Base-by-base conservation (phyloP, 1,139 yeast genomes). In the Sugiyamaella grinbergsii region DNA sequence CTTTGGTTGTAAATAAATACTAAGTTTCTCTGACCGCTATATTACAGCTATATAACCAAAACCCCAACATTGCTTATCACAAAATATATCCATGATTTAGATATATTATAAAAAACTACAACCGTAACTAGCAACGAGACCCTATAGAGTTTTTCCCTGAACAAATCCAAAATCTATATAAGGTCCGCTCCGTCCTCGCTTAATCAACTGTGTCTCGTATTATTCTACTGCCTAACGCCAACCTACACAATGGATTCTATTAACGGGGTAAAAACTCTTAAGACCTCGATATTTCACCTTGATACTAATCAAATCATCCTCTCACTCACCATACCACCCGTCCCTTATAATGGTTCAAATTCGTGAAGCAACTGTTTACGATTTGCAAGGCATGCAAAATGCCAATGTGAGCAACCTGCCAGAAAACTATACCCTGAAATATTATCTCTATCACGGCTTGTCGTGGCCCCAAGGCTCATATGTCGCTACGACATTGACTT, bases 401-500 rank as follows among this genome's bases (percentile, higher is more conserved):
- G 95, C 96, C 58, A 93, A 93, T 66, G 75, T 93, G 67, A 88
- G 86, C 60, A 93, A 93, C 64, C 75, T 93, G 59, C 98, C 99
- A 3, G 99, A 93, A 68, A 93, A 93, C 71, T 93, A 93, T 67
- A 85, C 86, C 59, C 74, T 91, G 70, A 91, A 91, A 70, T 93
- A 91, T 70, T 93, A 91, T 69, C 79, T 94, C 78, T 93, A 93
- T 69, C 99, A 93, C 69, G 79, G 90, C 16, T 73, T 91, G 52
- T 85, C 97, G 38, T 93, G 98, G 98, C 98, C 99, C 1, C 96
- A 93, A 68, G 95, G 95, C 5, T 88, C 96, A 46, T 93, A 84
- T 72, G 98, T 93, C 31, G 98, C 98, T 20, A 85, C 94, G 1
- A 87, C 94, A 1, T 82, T 78, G 1, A 79, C 75, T 49, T 62